Base-by-base conservation (phyloP, 805 yeast species). In the Ogataea haglerorum region DNA sequence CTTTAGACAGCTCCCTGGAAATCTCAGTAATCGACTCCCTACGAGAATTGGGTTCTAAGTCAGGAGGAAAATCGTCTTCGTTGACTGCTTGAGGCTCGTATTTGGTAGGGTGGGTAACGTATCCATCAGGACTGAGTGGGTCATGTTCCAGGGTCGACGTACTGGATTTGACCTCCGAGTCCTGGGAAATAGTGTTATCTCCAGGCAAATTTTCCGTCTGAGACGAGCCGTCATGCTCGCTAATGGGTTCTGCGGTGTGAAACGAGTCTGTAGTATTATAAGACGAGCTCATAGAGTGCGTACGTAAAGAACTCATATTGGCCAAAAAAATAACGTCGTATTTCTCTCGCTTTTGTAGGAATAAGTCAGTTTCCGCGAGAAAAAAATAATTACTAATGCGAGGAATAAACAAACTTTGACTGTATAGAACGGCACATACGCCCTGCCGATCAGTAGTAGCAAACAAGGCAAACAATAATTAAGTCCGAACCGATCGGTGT, bases 1-100 rank as follows among this genome's bases (percentile, higher is more conserved):
- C 67, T 40, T 73, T 57, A 1, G 77, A 69, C 5, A 75, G 31
- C 29, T 53, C 47, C 30, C 58, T 43, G 2, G 54, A 41, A 1
- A 39, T 17, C 13, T 49, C 46, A 5, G 52, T 40, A 15, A 48
- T 39, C 2, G 58, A 52, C 36, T 56, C 52, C 10, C 31, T 31
- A 12, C 27, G 38, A 9, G 38, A 23, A 30, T 38, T 42, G 4
- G 28, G 34, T 10, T 38, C 40, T 9, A 34, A 23, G 10, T 37
- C 34, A 10, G 34, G 42, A 17, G 17, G 18, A 23, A 10, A 10
- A 7, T 34, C 34, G n/a, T 22, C 45, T 5, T 22, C 37, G 15
- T 22, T 21, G 12, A 27, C 28, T 12, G 34, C 34, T 6, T 30
- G 37, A 15, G 50, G 50, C 17, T 35, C 38, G 26, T 34, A 46